Evolutionary conservation across 1,284 basidiomycete genomes (phyloP).

Genomic region (Mycena citricolor): DNA sequence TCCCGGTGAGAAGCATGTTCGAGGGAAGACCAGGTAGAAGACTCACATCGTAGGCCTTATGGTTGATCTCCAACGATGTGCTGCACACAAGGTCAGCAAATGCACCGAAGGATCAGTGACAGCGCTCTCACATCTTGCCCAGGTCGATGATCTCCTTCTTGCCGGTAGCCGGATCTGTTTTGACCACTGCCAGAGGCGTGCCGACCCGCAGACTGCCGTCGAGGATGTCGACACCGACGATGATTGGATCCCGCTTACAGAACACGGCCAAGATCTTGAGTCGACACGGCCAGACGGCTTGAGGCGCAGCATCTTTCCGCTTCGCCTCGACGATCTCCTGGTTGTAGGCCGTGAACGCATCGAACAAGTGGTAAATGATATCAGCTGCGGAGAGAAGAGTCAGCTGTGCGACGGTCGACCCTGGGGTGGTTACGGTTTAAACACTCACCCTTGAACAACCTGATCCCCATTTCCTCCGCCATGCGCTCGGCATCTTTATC

Average conservation of each 20-base stretch:
- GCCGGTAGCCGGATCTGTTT: slow-evolving; percentile 80
- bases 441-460: slow-evolving; percentile 89
- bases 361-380: slow-evolving; percentile 99
- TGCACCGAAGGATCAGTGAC: slow-evolving; percentile 5
- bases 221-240: slow-evolving; percentile 95
- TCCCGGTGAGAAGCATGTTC: too few relatives aligned
- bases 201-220: slow-evolving; percentile 93
- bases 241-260: slow-evolving; percentile 96
- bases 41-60: slow-evolving; percentile 75
- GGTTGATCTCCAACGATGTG: slow-evolving; percentile 94
- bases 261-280: slow-evolving; percentile 92
- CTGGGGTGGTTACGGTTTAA: slow-evolving; percentile 4
- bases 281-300: slow-evolving; percentile 96
- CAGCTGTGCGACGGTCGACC: slow-evolving; percentile 5
- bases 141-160: slow-evolving; percentile 91
- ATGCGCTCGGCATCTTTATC: slow-evolving; percentile 91
- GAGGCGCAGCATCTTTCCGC: slow-evolving; percentile 87
- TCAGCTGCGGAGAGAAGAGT: slow-evolving; percentile 57
- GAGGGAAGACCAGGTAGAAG: background rate
- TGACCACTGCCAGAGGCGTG: slow-evolving; percentile 95
- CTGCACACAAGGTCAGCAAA: slow-evolving; percentile 40
- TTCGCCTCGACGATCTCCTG: slow-evolving; percentile 92
- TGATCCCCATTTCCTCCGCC: slow-evolving; percentile 93
- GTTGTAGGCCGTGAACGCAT: slow-evolving; percentile 97
- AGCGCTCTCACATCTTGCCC: slow-evolving; percentile 84